phyloP scores from a whole-genome alignment of 202 grass and related monocot genomes.

The Setaria italica region DNA sequence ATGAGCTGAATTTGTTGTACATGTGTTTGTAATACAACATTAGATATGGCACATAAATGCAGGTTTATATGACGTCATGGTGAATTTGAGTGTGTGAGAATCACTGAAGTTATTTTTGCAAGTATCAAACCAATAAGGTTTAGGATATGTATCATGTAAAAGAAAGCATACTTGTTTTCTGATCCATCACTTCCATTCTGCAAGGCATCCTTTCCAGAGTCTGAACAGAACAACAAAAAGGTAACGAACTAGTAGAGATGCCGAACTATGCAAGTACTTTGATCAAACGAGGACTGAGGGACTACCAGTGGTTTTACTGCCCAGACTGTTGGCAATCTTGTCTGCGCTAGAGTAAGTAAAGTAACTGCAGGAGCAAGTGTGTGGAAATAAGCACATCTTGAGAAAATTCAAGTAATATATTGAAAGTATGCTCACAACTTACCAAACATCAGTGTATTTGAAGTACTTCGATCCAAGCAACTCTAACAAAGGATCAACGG shows the following conservation, averaged over 20 bases:
- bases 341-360: conserved; percentile 88
- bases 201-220: conserved; percentile 44
- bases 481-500: conserved; percentile 67
- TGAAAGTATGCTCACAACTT: conserved; percentile 29
- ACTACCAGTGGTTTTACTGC: conserved; percentile 60
- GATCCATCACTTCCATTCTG: conserved; percentile 44
- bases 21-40: not conserved
- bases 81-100: not conserved
- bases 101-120: conserved; percentile 4
- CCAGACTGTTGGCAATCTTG: conserved; percentile 73
- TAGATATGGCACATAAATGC: not conserved
- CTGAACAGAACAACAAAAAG: conserved; percentile 46
- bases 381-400: conserved; percentile 23
- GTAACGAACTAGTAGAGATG: conserved; percentile 15
- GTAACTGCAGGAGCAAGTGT: conserved; percentile 64
- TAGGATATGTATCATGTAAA: conserved; percentile 23
- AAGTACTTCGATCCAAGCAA: conserved; percentile 82
- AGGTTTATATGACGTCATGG: not conserved
- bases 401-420: not conserved
- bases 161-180: conserved; percentile 60
- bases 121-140: conserved; percentile 22
- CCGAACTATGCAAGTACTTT: conserved; percentile 27
- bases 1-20: conserved; percentile 3
- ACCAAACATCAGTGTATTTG: conserved; percentile 90
- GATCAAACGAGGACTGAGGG: not conserved